These are phyloP conservation scores for Fagus crenata DNA, from an alignment of 306 rosid genomes.

Conservation along the genomic window DNA sequence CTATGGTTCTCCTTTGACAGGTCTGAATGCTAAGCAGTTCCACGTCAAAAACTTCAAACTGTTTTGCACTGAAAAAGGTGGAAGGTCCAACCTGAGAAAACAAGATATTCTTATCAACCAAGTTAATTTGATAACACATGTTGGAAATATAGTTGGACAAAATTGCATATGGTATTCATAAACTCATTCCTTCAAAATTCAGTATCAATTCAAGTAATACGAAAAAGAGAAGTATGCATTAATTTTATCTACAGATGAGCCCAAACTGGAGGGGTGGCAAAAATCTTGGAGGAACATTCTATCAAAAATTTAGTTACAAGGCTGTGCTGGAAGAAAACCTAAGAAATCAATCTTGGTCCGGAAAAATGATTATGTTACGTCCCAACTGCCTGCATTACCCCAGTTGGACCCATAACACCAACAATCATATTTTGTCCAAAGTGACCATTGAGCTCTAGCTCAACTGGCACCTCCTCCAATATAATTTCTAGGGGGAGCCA, in stretches of 20 bases:
- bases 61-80: constrained; percentile 93
- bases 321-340: not conserved
- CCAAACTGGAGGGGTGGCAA: too few relatives aligned
- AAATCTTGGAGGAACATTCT: not conserved
- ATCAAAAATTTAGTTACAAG: not conserved
- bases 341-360: not conserved
- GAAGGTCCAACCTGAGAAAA: constrained; percentile 93
- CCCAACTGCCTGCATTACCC: not conserved
- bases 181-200: not conserved
- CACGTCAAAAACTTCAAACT: constrained; percentile 93
- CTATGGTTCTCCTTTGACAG: constrained; percentile 85
- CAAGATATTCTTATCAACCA: constrained; percentile 16
- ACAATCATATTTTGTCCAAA: not conserved
- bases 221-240: not conserved
- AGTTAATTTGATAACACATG: not conserved
- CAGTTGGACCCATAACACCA: not conserved
- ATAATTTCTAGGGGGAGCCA: too few relatives aligned
- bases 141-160: not conserved
- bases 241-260: too few relatives aligned
- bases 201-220: not conserved
- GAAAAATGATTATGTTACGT: not conserved
- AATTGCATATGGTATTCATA: not conserved
- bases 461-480: too few relatives aligned
- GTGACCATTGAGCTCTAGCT: too few relatives aligned
- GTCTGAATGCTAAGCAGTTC: constrained; percentile 72